These are phyloP conservation scores for Aureobasidium sp. DNA, from an alignment of 2,329 filamentous ascomycete species.

Conservation along the genomic window DNA sequence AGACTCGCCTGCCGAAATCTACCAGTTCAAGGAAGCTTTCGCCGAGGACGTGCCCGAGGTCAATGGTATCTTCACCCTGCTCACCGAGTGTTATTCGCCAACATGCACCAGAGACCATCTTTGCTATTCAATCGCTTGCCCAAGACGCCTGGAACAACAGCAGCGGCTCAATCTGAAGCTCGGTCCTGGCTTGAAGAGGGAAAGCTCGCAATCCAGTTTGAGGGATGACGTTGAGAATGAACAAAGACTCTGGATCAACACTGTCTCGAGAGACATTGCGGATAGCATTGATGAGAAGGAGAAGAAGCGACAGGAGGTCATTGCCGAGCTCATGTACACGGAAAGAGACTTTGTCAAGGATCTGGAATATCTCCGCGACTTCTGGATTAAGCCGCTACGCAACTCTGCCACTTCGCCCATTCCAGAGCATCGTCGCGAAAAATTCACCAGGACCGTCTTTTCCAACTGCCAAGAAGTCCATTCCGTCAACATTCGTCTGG, in stretches of 20 bases:
- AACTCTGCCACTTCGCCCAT: constrained; percentile 75
- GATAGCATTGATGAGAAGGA: constrained; percentile 84
- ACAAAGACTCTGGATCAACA: constrained; percentile 99
- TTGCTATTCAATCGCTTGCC: constrained; percentile 97
- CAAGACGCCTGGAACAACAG: constrained; percentile 86
- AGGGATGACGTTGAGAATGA: constrained; percentile 88
- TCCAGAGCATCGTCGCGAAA: constrained; percentile 77
- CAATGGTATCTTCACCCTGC: constrained; percentile 90
- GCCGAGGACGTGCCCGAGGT: constrained; percentile 80
- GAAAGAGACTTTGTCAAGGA: constrained; percentile 99
- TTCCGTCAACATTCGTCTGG: constrained; percentile 80
- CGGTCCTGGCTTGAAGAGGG: constrained; percentile 73
- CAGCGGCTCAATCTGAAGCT: constrained; percentile 89
- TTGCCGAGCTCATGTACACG: constrained; percentile 97
- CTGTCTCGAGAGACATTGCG: constrained; percentile 88
- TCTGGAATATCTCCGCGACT: constrained; percentile 92
- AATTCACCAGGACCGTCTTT: constrained; percentile 90
- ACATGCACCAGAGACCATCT: constrained; percentile 93
- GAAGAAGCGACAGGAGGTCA: constrained; percentile 96
- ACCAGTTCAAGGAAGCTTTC: constrained; percentile 90
- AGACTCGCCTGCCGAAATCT: constrained; percentile 90
- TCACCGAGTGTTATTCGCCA: constrained; percentile 96
- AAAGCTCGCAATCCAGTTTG: constrained; percentile 61
- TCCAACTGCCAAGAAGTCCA: constrained; percentile 95
- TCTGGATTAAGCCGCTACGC: constrained; percentile 92